Conservation (phyloP, 495 filamentous ascomycete genomes). For the Aspergillus affinis region DNA sequence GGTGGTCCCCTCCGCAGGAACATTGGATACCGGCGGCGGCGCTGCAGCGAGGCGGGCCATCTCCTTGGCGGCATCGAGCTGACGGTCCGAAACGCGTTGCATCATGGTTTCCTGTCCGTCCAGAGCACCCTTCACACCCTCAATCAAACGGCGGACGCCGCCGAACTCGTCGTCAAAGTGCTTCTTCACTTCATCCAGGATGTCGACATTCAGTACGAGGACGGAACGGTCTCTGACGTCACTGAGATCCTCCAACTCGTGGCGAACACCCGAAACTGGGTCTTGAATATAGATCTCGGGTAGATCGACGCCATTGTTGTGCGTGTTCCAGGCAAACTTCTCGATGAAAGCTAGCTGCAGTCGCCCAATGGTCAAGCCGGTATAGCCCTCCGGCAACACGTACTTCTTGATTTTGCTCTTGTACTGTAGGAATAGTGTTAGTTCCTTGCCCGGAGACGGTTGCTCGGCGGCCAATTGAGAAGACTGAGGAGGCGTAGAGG, state of each 20-base stretch:
- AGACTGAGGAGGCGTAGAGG: constrained; percentile 41
- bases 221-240: constrained; percentile 96
- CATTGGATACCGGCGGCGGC: constrained; percentile 53
- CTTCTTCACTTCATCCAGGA: constrained; percentile 93
- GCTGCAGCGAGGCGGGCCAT: constrained; percentile 77
- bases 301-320: constrained; percentile 87
- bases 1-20: constrained; percentile 17
- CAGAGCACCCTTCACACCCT: constrained; percentile 74
- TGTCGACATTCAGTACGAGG: constrained; percentile 88
- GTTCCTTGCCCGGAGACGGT: constrained; percentile 77
- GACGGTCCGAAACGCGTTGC: constrained; percentile 85
- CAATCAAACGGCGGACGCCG: constrained; percentile 74
- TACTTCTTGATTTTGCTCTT: constrained; percentile 97
- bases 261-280: constrained; percentile 86
- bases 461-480: constrained; percentile 64
- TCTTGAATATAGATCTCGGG: constrained; percentile 99
- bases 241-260: constrained; percentile 91
- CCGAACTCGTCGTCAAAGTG: constrained; percentile 92
- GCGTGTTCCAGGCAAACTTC: constrained; percentile 98
- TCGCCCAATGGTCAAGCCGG: constrained; percentile 78
- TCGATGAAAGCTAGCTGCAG: constrained; percentile 98
- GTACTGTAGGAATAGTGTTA: constrained; percentile 96
- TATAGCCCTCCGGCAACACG: constrained; percentile 77
- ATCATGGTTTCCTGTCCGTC: constrained; percentile 77
- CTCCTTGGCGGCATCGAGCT: constrained; percentile 88